Percentiles rank a stretch among this genome's conserved stretches.
Conservation (phyloP, 2,329 filamentous ascomycete genomes). For the Chaetomium strumarium region DNA sequence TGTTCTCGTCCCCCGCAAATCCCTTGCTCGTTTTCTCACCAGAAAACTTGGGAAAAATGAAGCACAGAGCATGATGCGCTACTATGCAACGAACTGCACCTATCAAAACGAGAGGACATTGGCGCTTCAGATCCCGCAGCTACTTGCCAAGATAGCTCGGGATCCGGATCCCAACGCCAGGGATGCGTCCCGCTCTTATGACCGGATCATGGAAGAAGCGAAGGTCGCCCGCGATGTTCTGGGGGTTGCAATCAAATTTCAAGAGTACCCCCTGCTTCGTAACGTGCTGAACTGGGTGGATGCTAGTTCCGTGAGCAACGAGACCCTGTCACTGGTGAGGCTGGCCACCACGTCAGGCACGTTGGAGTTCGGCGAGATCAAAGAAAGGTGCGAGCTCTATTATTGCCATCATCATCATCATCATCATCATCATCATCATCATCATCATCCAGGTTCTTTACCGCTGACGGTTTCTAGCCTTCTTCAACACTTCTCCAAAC, state of each 20-base stretch:
- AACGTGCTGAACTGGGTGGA: background rate
- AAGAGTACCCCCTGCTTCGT: background rate
- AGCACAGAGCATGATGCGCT: background rate
- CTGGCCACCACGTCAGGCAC: background rate
- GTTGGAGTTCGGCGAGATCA: background rate
- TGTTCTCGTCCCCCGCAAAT: background rate
- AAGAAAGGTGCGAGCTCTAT: background rate
- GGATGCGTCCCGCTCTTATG: no score
- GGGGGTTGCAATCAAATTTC: background rate
- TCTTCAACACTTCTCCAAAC: background rate
- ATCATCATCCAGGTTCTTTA: no score
- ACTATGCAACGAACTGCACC: background rate
- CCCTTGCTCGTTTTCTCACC: background rate
- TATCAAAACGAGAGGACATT: background rate
- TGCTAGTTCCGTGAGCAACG: background rate
- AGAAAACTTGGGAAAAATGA: background rate
- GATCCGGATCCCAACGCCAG: background rate
- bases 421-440: no score
- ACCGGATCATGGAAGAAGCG: background rate
- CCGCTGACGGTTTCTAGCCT: background rate
- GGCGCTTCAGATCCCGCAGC: background rate
- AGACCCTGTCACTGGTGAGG: background rate
- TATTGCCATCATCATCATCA: no score
- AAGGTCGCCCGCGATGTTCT: background rate
- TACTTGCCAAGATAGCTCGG: background rate